phyloP scores from a whole-genome alignment of 139 green algal genomes.

The Dunaliella sp. region DNA sequence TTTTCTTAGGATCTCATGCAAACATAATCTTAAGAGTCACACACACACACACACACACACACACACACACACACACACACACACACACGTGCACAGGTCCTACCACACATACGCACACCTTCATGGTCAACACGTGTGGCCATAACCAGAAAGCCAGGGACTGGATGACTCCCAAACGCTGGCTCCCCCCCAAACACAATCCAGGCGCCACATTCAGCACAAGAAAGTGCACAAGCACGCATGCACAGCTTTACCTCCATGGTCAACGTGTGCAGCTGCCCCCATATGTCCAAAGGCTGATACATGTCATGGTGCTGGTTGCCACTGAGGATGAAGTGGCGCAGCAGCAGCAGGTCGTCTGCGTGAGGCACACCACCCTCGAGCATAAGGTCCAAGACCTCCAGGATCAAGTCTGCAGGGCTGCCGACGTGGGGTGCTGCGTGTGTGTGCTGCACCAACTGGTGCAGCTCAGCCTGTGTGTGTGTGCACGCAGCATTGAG shows the following conservation, averaged over 20 bases:
- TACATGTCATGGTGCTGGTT: not conserved
- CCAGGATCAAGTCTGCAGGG: not conserved
- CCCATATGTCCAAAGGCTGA: not conserved
- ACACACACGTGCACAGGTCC: not conserved
- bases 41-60: not conserved
- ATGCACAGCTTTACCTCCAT: not conserved
- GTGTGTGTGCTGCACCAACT: not conserved
- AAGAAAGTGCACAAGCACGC: too few relatives aligned
- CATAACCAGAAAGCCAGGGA: not conserved
- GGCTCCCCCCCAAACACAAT: too few relatives aligned
- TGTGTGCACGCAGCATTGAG: too few relatives aligned
- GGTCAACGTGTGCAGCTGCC: not conserved
- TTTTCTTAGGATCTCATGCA: too few relatives aligned
- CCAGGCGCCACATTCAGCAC: too few relatives aligned
- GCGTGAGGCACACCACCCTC: not conserved
- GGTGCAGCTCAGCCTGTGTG: not conserved
- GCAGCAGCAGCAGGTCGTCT: not conserved
- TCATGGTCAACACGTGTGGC: not conserved
- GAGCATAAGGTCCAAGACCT: not conserved
- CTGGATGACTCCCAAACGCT: too few relatives aligned
- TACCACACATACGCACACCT: not conserved
- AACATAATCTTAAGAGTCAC: not conserved
- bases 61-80: not conserved
- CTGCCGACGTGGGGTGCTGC: not conserved
- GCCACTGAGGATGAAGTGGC: not conserved